A percentile compares a stretch with the other conserved stretches of the same genome.
phyloP scores from a whole-genome alignment of 1,139 yeast genomes.

The Pichia cactophila region DNA sequence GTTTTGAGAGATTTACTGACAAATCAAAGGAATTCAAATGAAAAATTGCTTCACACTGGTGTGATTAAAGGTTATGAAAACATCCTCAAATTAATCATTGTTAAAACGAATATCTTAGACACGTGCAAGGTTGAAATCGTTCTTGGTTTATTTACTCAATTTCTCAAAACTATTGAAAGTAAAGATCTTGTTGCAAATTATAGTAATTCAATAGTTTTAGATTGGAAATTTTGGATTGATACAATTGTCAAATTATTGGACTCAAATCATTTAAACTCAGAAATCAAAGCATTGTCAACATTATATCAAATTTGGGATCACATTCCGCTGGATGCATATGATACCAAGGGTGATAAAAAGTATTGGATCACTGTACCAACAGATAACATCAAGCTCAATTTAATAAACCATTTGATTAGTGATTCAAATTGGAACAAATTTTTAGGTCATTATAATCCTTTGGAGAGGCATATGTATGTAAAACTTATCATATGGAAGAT shows the following conservation, averaged over 20 bases:
- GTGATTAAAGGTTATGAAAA: conserved; percentile 42
- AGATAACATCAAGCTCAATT: conserved; percentile 38
- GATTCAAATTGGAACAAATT: conserved; percentile 43
- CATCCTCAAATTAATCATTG: conserved; percentile 43
- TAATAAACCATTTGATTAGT: conserved; percentile 50
- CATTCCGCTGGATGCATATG: conserved; percentile 39
- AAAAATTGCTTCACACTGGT: conserved; percentile 18
- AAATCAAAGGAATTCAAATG: conserved; percentile 31
- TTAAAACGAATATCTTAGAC: conserved; percentile 39
- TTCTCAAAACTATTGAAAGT: conserved; percentile 27
- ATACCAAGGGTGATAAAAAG: neutral
- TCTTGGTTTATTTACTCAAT: conserved; percentile 41
- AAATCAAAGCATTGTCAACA: conserved; percentile 56
- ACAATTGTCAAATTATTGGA: conserved; percentile 52
- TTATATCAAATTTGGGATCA: conserved; percentile 69
- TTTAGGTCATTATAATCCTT: conserved; percentile 75
- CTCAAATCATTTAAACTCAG: conserved; percentile 56
- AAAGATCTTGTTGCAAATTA: conserved; percentile 9
- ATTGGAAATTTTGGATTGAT: conserved; percentile 75
- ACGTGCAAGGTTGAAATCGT: conserved; percentile 37
- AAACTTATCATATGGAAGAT: conserved; percentile 64
- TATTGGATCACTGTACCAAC: conserved; percentile 29
- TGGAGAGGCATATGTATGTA: conserved; percentile 62
- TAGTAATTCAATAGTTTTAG: conserved; percentile 27
- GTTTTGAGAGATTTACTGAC: conserved; percentile 40